phyloP scores from a whole-genome alignment of 176 grass and related monocot genomes.

The Chrysopogon serrulatus region DNA sequence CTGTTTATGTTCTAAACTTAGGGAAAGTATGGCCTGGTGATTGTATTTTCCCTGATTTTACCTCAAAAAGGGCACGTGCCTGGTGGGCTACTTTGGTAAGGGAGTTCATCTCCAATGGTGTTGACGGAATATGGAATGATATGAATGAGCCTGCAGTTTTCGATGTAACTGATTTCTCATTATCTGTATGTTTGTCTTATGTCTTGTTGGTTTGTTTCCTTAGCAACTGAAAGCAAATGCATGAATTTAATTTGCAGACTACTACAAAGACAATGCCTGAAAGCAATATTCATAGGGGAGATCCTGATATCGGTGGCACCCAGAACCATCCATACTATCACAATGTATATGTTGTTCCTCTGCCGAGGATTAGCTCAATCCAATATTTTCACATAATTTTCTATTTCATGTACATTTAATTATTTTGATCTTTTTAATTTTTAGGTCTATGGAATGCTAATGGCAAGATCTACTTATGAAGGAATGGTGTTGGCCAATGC shows the following conservation, averaged over 20 bases:
- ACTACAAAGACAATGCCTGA: constrained; percentile 93
- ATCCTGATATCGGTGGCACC: constrained; percentile 59
- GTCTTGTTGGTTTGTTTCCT: background rate
- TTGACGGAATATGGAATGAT: constrained; percentile 97
- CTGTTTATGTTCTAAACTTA: constrained; percentile 9
- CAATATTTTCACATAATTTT: background rate
- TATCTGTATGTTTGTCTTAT: background rate
- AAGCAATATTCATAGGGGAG: constrained; percentile 84
- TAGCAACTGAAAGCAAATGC: background rate
- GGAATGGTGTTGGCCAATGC: constrained; percentile 61
- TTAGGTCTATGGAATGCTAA: constrained; percentile 91
- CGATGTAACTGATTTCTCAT: constrained; percentile 38
- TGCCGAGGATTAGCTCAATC: background rate
- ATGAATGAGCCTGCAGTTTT: constrained; percentile 93
- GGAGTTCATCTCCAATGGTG: constrained; percentile 69
- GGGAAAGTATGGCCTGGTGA: constrained; percentile 86
- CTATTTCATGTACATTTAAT: background rate
- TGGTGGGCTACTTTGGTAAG: constrained; percentile 85
- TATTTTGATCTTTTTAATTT: background rate
- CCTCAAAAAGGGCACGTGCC: constrained; percentile 50
- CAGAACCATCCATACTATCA: constrained; percentile 87
- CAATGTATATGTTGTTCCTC: constrained; percentile 51
- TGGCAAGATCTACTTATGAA: constrained; percentile 86
- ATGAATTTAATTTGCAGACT: constrained; percentile 44
- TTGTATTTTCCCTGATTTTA: constrained; percentile 95